A percentile compares a stretch with the other conserved stretches of the same genome.
These are phyloP conservation scores for Lentinus tigrinus DNA, from an alignment of 768 basidiomycete species.

Conservation along the genomic window DNA sequence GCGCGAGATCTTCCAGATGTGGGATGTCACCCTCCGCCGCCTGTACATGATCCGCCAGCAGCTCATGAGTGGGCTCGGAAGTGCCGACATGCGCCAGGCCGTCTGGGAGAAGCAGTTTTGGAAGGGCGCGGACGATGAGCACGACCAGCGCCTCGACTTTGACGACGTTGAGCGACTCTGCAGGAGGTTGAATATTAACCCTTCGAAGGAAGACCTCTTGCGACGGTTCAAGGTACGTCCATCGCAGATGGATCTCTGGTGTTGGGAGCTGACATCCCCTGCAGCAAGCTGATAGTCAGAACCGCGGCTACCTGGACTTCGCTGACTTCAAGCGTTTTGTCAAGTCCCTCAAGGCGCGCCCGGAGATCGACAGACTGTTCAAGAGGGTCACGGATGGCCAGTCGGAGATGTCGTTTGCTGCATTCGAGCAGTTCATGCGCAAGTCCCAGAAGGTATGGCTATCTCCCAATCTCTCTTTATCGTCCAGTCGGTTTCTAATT, in stretches of 20 bases:
- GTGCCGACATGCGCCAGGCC: slow-evolving; percentile 59
- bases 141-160: slow-evolving; percentile 62
- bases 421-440: slow-evolving; percentile 53
- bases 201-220: slow-evolving; percentile 50
- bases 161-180: slow-evolving; percentile 74
- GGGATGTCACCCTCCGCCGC: slow-evolving; percentile 62
- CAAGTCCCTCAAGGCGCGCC: slow-evolving; percentile 77
- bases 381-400: slow-evolving; percentile 33
- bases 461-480: slow-evolving; percentile 32
- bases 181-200: slow-evolving; percentile 64
- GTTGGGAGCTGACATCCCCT: background rate
- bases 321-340: slow-evolving; percentile 80
- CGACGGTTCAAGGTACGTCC: slow-evolving; percentile 56
- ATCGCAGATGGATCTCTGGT: too few relatives aligned
- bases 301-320: slow-evolving; percentile 68
- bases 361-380: slow-evolving; percentile 75
- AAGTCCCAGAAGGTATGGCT: slow-evolving; percentile 47
- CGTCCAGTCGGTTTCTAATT: slow-evolving; percentile 20
- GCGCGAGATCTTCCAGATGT: slow-evolving; percentile 56
- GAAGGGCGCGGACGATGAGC: slow-evolving; percentile 64
- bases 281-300: slow-evolving; percentile 62
- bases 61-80: slow-evolving; percentile 66
- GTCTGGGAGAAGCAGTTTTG: slow-evolving; percentile 84
- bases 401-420: slow-evolving; percentile 33
- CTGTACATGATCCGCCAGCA: slow-evolving; percentile 66